These are phyloP conservation scores for Nicotiana paniculata DNA, from an alignment of 257 asterid genomes.

Conservation along the genomic window DNA sequence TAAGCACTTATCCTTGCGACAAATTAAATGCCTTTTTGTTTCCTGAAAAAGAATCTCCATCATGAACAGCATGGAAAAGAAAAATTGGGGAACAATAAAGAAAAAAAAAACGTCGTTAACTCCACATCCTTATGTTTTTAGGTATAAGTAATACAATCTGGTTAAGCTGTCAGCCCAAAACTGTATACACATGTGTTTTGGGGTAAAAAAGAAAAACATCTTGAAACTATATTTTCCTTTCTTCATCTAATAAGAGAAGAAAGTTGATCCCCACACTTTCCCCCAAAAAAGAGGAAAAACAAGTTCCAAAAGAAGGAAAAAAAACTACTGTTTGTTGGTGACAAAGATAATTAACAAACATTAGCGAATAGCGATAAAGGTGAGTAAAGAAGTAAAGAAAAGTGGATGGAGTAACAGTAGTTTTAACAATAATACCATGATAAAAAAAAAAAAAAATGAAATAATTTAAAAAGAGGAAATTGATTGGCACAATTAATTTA, in stretches of 20 bases:
- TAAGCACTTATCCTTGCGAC: no score
- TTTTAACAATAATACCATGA: slow-evolving; percentile 4
- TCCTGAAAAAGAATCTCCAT: no score
- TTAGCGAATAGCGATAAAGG: not conserved
- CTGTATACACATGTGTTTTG: not conserved
- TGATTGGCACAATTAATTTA: not conserved
- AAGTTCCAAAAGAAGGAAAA: not conserved
- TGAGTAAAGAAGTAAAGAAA: not conserved
- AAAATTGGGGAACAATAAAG: no score
- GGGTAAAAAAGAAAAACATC: not conserved
- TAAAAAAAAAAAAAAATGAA: not conserved
- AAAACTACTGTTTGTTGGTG: not conserved
- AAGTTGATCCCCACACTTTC: not conserved
- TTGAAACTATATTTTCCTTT: not conserved
- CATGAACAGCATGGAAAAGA: no score
- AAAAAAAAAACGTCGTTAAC: not conserved
- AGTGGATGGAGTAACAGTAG: not conserved
- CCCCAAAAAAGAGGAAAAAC: not conserved
- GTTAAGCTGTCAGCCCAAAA: not conserved
- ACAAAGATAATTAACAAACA: not conserved
- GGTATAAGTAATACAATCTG: not conserved
- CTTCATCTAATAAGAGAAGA: not conserved
- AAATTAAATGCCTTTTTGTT: no score
- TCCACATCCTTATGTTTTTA: not conserved
- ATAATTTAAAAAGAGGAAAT: not conserved